phyloP scores from a whole-genome alignment of 257 asterid species.

The Pogostemon cablin region DNA sequence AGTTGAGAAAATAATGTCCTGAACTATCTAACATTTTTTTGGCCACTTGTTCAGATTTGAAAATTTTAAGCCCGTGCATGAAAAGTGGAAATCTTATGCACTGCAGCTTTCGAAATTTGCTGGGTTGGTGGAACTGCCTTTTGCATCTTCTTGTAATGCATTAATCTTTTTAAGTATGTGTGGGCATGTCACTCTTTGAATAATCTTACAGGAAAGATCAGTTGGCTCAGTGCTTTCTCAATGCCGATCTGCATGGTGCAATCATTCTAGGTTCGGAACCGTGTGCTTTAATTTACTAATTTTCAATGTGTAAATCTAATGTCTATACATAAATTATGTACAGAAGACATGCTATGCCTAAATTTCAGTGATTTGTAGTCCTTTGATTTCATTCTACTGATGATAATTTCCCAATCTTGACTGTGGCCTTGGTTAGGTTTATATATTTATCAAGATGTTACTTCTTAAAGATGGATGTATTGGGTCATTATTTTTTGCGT shows the following conservation, averaged over 20 bases:
- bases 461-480: background rate
- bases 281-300: constrained; percentile 5
- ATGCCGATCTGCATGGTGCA: constrained; percentile 85
- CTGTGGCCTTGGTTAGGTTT: background rate
- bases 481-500: background rate
- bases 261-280: constrained; percentile 61
- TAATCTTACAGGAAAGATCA: constrained; percentile 77
- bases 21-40: constrained; percentile 14
- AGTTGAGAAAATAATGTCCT: constrained; percentile 11
- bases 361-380: background rate
- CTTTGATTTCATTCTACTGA: background rate
- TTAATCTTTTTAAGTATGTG: background rate
- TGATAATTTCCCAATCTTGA: constrained; percentile 12
- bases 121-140: constrained; percentile 53
- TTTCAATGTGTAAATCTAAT: constrained; percentile 27
- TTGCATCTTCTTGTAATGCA: no score
- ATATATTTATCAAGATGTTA: background rate
- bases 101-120: constrained; percentile 60
- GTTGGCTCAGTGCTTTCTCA: constrained; percentile 71
- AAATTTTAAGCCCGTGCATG: constrained; percentile 74
- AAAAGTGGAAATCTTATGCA: constrained; percentile 77
- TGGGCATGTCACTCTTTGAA: constrained; percentile 11
- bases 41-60: constrained; percentile 57
- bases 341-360: background rate
- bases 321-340: background rate